A percentile compares a stretch with the other conserved stretches of the same genome.
Conservation (phyloP, 345 rosid genomes). For the Camelina hispida region DNA sequence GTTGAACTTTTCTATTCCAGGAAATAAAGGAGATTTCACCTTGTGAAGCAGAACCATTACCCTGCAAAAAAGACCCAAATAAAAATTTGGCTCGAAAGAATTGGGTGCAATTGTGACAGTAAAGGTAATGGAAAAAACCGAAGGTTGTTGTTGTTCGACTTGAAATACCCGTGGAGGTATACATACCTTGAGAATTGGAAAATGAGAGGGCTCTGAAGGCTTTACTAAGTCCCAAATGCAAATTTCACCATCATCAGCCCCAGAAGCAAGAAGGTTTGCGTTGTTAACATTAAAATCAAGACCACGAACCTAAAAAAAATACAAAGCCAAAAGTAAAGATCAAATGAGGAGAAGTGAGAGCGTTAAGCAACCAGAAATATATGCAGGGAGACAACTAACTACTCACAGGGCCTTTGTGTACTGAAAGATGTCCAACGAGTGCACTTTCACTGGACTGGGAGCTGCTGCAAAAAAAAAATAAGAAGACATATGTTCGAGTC, state of each 20-base stretch:
- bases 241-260: constrained; percentile 97
- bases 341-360: background rate
- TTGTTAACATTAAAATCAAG: constrained; percentile 84
- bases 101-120: constrained; percentile 4
- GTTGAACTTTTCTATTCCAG: constrained; percentile 95
- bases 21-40: constrained; percentile 95
- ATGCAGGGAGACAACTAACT: constrained; percentile 27
- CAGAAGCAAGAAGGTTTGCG: constrained; percentile 93
- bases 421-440: constrained; percentile 74
- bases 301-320: constrained; percentile 83
- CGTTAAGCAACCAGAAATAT: background rate
- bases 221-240: constrained; percentile 91
- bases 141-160: constrained; percentile 1
- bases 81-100: constrained; percentile 16
- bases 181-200: constrained; percentile 89
- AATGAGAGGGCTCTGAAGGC: constrained; percentile 85
- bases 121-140: background rate
- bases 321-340: background rate
- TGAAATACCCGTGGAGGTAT: constrained; percentile 18
- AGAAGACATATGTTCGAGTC: constrained; percentile 19
- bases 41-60: constrained; percentile 88
- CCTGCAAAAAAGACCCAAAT: too few species aligned
- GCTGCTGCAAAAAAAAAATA: constrained; percentile 48
- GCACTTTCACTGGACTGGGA: constrained; percentile 65
- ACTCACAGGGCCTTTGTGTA: constrained; percentile 96